Evolutionary conservation across 2,329 filamentous ascomycete genomes (phyloP).

Genomic region (Colletotrichum caudatum): DNA sequence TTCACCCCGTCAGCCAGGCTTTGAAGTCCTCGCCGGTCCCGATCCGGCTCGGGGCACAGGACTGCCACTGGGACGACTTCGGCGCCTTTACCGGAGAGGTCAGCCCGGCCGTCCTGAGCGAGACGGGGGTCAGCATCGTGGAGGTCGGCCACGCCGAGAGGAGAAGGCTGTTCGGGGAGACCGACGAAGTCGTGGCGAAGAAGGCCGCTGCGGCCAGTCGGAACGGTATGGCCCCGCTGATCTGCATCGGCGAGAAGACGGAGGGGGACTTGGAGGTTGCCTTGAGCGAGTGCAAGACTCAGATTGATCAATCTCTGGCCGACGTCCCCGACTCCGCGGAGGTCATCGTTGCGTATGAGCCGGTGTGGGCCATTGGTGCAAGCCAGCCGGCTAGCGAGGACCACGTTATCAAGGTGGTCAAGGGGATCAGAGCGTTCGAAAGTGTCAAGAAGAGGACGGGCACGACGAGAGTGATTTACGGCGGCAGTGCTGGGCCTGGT

Average conservation of each 20-base stretch:
- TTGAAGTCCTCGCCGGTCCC: conserved; percentile 63
- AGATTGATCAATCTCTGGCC: conserved; percentile 73
- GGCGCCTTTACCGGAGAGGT: conserved; percentile 85
- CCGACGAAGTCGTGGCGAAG: conserved; percentile 73
- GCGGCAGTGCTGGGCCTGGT: conserved; percentile 84
- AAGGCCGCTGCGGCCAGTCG: conserved; percentile 77
- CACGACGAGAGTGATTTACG: conserved; percentile 79
- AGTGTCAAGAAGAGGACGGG: conserved; percentile 65
- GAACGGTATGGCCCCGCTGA: conserved; percentile 79
- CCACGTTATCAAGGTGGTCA: conserved; percentile 79
- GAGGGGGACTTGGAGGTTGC: conserved; percentile 65
- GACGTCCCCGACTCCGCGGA: conserved; percentile 72
- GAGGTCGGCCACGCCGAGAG: conserved; percentile 87
- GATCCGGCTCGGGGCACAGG: conserved; percentile 75
- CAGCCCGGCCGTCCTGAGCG: conserved; percentile 74
- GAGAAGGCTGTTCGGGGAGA: conserved; percentile 78
- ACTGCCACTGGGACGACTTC: conserved; percentile 75
- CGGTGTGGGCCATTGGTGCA: conserved; percentile 89
- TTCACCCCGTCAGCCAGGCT: conserved; percentile 64
- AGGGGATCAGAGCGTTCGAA: conserved; percentile 68
- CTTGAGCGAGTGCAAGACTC: conserved; percentile 72
- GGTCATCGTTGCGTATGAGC: conserved; percentile 86
- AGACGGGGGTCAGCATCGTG: conserved; percentile 78
- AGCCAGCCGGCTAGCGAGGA: conserved; percentile 76
- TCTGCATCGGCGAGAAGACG: conserved; percentile 82